Evolutionary conservation across 2,329 filamentous ascomycete genomes (phyloP).

Genomic region (Penicillium sp.): DNA sequence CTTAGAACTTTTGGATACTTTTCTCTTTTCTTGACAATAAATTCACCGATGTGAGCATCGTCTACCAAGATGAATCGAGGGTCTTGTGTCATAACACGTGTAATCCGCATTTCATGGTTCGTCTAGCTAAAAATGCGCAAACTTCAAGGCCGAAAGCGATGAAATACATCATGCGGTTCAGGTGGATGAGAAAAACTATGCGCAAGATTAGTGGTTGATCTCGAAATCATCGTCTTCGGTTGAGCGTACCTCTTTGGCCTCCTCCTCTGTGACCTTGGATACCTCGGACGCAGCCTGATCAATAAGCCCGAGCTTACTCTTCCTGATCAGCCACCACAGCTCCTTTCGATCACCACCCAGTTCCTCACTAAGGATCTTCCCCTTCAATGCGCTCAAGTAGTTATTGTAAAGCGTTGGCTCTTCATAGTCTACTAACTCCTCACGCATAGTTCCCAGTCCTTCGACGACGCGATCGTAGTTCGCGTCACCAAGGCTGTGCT

Average conservation of each 20-base stretch:
- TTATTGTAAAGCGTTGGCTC: slow-evolving; percentile 76
- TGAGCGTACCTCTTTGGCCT: slow-evolving; percentile 62
- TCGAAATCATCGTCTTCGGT: background rate
- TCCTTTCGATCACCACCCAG: slow-evolving; percentile 77
- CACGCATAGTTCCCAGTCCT: slow-evolving; percentile 74
- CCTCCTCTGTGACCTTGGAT: slow-evolving; percentile 69
- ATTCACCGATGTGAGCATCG: background rate
- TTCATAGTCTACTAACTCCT: slow-evolving; percentile 75
- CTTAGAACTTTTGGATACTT: slow-evolving; percentile 3
- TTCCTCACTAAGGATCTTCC: slow-evolving; percentile 67
- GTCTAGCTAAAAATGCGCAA: background rate
- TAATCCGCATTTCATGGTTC: slow-evolving; percentile 1
- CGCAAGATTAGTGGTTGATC: background rate
- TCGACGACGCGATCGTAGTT: slow-evolving; percentile 77
- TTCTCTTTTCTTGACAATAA: background rate
- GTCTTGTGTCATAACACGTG: background rate
- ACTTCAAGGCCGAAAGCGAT: background rate
- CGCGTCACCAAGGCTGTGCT: slow-evolving; percentile 72
- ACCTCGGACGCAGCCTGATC: slow-evolving; percentile 63
- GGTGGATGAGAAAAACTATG: slow-evolving; percentile 13
- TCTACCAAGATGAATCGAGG: background rate
- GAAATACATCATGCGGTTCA: background rate
- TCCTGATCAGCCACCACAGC: slow-evolving; percentile 77
- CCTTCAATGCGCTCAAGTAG: slow-evolving; percentile 72
- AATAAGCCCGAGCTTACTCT: slow-evolving; percentile 72